Conservation (phyloP, 805 yeast genomes). For the Jamesozyma rosinii region DNA sequence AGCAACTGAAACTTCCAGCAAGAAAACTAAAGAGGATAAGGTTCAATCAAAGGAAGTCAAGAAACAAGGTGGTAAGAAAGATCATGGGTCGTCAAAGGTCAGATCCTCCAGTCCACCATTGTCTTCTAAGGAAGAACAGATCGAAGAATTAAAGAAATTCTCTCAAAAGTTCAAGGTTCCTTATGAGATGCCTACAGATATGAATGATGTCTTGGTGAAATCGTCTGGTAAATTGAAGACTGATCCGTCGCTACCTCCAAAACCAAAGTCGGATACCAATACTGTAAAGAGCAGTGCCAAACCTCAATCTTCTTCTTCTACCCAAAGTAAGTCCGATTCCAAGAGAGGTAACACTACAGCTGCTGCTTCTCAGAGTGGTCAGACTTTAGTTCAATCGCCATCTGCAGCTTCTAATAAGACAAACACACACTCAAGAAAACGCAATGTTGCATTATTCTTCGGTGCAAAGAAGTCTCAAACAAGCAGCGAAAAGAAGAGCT, state of each 20-base stretch:
- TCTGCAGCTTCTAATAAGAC: constrained; percentile 13
- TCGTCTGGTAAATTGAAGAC: constrained; percentile 12
- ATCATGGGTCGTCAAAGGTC: constrained; percentile 1
- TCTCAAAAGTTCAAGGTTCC: constrained; percentile 74
- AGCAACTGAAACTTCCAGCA: not conserved
- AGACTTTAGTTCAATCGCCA: constrained; percentile 16
- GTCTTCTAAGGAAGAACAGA: constrained; percentile 43
- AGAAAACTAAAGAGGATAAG: constrained; percentile 1
- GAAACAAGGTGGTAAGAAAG: constrained; percentile 5
- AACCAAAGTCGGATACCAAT: constrained; percentile 8
- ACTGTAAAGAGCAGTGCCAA: constrained; percentile 4
- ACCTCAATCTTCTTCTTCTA: constrained; percentile 10
- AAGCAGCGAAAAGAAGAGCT: constrained; percentile 24
- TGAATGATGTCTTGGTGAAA: constrained; percentile 27
- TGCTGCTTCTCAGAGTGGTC: not conserved
- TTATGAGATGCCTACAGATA: constrained; percentile 42
- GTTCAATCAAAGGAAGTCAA: constrained; percentile 3
- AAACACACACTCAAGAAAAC: constrained; percentile 19
- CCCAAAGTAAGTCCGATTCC: constrained; percentile 13
- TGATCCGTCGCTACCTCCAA: constrained; percentile 21
- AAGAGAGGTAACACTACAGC: constrained; percentile 11
- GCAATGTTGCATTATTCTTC: constrained; percentile 30
- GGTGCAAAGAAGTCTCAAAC: constrained; percentile 32
- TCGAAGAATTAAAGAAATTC: constrained; percentile 65
- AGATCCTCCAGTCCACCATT: constrained; percentile 6